These are phyloP conservation scores for Eimeria sp. DNA, from an alignment of 169 alveolate species.

Conservation along the genomic window DNA sequence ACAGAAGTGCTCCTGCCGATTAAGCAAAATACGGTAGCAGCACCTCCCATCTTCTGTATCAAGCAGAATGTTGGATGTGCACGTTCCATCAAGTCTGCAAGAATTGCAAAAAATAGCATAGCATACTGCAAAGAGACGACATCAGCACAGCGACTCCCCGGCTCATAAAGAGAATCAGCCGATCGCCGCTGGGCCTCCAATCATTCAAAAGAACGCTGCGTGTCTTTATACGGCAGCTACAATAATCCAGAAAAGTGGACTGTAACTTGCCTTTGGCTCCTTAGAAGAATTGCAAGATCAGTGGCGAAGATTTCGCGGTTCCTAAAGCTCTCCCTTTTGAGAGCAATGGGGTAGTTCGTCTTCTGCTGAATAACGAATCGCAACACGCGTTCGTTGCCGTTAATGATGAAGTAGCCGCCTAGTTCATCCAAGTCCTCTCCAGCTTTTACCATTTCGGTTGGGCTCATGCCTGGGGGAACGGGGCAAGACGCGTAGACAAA, in stretches of 20 bases:
- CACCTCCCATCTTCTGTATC: constrained; percentile 89
- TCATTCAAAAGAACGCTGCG: neutral
- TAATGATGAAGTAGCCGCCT: constrained; percentile 99
- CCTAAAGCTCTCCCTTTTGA: constrained; percentile 73
- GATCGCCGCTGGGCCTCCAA: neutral
- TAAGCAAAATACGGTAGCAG: constrained; percentile 87
- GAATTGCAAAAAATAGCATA: neutral
- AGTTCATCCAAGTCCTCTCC: constrained; percentile 99
- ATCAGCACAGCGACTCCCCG: neutral
- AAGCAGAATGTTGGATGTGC: constrained; percentile 87
- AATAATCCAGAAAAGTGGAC: neutral
- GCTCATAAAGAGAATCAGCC: neutral
- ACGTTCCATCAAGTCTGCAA: constrained; percentile 88
- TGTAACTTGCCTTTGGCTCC: constrained; percentile 76
- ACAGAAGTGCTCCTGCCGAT: constrained; percentile 83
- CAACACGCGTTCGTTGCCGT: constrained; percentile 98
- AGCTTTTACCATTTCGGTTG: constrained; percentile 94
- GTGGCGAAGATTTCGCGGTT: constrained; percentile 83
- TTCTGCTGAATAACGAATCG: constrained; percentile 98
- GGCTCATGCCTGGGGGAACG: constrained; percentile 88
- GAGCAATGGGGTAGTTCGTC: constrained; percentile 97
- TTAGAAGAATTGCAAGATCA: constrained; percentile 73
- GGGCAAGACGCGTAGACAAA: neutral
- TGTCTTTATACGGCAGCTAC: neutral
- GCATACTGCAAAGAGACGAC: neutral